phyloP scores from a whole-genome alignment of 1,139 yeast genomes.

The Geotrichum aggregatum region DNA sequence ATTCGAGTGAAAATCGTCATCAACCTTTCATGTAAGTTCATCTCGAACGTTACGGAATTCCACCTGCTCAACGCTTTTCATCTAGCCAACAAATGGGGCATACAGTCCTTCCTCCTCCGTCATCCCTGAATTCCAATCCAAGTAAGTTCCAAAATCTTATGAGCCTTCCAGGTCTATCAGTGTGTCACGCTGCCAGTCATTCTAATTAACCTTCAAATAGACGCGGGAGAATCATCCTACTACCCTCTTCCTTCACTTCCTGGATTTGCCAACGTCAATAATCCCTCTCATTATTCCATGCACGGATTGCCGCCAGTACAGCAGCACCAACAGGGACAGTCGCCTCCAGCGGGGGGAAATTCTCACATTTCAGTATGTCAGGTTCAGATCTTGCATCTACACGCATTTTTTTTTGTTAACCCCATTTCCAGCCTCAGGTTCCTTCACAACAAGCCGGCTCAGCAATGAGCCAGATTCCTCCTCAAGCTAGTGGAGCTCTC shows the following conservation, averaged over 20 bases:
- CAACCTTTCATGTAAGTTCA: constrained; percentile 27
- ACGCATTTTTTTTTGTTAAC: not conserved
- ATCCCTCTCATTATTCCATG: constrained; percentile 12
- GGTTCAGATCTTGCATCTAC: not conserved
- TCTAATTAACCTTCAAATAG: constrained; percentile 2
- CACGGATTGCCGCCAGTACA: constrained; percentile 27
- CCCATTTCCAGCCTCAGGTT: constrained; percentile 9
- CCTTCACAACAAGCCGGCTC: constrained; percentile 20
- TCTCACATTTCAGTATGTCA: constrained; percentile 10
- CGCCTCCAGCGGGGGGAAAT: constrained; percentile 24
- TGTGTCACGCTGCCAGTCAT: not conserved
- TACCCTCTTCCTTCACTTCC: constrained; percentile 57
- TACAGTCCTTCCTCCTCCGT: constrained; percentile 36
- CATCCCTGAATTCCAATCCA: constrained; percentile 26
- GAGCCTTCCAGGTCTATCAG: not conserved
- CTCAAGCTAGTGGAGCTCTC: constrained; percentile 14
- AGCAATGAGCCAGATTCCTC: constrained; percentile 9
- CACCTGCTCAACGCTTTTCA: not conserved
- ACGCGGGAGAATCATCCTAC: constrained; percentile 30
- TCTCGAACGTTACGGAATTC: not conserved
- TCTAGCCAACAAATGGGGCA: constrained; percentile 29
- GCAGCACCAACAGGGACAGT: constrained; percentile 29
- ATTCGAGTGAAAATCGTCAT: constrained; percentile 18
- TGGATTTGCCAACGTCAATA: constrained; percentile 12
- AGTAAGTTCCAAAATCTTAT: constrained; percentile 19